Base-by-base conservation (phyloP, 352 stramenopile species). In the Saprolegnia diclina region DNA sequence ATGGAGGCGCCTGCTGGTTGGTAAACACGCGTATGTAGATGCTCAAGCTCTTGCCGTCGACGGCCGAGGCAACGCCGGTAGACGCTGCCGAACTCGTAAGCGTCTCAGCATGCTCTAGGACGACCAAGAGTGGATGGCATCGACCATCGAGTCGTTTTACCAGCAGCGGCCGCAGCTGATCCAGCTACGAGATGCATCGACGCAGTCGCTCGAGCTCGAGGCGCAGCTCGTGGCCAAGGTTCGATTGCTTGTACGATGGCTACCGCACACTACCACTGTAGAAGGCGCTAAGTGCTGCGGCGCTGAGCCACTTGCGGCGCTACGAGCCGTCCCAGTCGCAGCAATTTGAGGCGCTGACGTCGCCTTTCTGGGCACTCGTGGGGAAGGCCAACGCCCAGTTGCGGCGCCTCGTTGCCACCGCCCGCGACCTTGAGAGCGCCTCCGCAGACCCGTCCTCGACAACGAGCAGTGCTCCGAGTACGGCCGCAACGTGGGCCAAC, bases 1-100 rank as follows among this genome's bases (percentile, higher is more conserved):
- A 19, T 7, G 13, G 21, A 65, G 5, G 56, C 56, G n/a, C 14
- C 24, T 65, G 7, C 7, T 14, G 38, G 7, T 7, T 45, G 7
- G 14, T 45, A 7, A 45, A 45, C 14, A 52, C 22, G 11, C 45
- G 9, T 59, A 4, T 54, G 11, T 52, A 65, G 57, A 65, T 65
- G 57, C 57, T 65, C n/a, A 65, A 65, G 24, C 57, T 65, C 11
- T 32, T 65, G 24, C 52, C 52, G 13, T 59, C 52, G 9, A 59
- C 52, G 24, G 24, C 52, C 24, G 52, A 59, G 13, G 9, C 52
- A 7, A 21, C 52, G 4, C 52, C 7, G 35, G 52, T 59, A 24
- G 24, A n/a, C 13, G 7, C 10, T 16, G 24, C 3, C 52, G 14
- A 13, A 57, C 7, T n/a, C n/a, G n/a, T n/a, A n/a, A n/a, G n/a